Evolutionary conservation across 2,329 filamentous ascomycete species (phyloP).

Genomic region (Chrysoporthe austroafricana): DNA sequence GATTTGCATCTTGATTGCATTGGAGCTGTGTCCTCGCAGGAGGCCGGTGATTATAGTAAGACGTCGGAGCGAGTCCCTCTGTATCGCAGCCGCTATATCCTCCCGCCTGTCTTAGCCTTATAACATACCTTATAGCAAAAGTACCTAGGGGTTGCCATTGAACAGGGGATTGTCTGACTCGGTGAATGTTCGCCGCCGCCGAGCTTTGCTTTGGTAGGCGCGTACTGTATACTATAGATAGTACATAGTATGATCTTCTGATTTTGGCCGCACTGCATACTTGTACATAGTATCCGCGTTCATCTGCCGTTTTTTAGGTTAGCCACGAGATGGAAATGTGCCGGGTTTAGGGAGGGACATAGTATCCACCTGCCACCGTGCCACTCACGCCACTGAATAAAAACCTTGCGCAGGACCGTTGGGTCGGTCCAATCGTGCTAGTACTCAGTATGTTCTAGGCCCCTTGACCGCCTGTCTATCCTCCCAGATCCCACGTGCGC

Average conservation of each 20-base stretch:
- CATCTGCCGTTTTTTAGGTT: neutral
- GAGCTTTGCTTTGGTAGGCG: neutral
- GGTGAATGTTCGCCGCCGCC: too few species aligned
- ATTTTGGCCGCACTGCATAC: too few species aligned
- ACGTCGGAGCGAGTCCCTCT: too few species aligned
- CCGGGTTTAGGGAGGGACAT: neutral
- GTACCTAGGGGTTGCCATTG: neutral
- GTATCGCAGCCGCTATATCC: constrained; percentile 11
- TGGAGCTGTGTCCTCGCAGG: neutral
- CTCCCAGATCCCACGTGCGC: constrained; percentile 16
- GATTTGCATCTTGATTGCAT: too few species aligned
- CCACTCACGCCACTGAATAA: neutral
- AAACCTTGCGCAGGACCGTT: neutral
- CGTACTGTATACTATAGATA: neutral
- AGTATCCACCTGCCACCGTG: neutral
- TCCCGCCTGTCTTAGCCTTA: constrained; percentile 28
- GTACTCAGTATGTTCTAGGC: neutral
- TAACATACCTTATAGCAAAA: neutral
- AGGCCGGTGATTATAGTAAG: neutral
- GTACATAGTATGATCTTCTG: neutral
- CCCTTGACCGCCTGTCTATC: constrained; percentile 25
- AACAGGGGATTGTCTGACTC: neutral
- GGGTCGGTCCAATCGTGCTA: neutral
- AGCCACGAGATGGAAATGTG: neutral
- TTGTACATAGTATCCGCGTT: neutral